These are phyloP conservation scores for Ganoderma boninense DNA, from an alignment of 1,284 basidiomycete genomes.

Conservation along the genomic window DNA sequence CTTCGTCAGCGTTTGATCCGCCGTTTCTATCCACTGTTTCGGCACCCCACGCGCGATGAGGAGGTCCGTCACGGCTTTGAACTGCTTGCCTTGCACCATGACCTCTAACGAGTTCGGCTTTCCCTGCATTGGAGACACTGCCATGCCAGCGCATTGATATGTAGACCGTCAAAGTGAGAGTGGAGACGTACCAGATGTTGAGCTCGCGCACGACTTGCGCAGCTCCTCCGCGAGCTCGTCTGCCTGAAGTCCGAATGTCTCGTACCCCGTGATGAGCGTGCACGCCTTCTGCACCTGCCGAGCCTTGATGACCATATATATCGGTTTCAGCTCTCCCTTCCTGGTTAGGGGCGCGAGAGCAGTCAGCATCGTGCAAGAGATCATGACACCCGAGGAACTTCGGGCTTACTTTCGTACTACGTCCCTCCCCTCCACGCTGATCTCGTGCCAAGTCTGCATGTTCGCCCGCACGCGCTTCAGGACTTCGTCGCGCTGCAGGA, in stretches of 20 bases:
- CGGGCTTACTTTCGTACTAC: constrained; percentile 60
- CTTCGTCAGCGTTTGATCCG: constrained; percentile 47
- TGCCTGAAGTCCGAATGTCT: constrained; percentile 74
- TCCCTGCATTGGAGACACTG: constrained; percentile 66
- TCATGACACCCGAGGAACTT: background rate
- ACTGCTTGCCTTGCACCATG: constrained; percentile 85
- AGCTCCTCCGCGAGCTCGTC: constrained; percentile 85
- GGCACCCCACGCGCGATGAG: constrained; percentile 77
- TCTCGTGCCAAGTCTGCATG: constrained; percentile 81
- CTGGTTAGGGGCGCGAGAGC: constrained; percentile 48
- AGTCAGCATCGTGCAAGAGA: background rate
- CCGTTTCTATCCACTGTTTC: constrained; percentile 77
- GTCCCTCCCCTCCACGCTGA: constrained; percentile 59
- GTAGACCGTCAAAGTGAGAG: background rate
- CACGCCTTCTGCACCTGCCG: constrained; percentile 81
- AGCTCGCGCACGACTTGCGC: constrained; percentile 77
- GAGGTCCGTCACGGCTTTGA: constrained; percentile 70
- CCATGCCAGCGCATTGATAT: background rate
- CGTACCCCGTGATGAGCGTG: constrained; percentile 82
- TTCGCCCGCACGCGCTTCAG: constrained; percentile 58
- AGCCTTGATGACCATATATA: constrained; percentile 74
- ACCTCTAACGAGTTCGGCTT: constrained; percentile 70
- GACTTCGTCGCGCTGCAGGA: constrained; percentile 77
- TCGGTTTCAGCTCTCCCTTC: constrained; percentile 78
- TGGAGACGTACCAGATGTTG: constrained; percentile 68